Percentiles rank a stretch among this genome's conserved stretches.
Evolutionary conservation across 169 alveolate species (phyloP).

Genomic region (Cytauxzoon felis): DNA sequence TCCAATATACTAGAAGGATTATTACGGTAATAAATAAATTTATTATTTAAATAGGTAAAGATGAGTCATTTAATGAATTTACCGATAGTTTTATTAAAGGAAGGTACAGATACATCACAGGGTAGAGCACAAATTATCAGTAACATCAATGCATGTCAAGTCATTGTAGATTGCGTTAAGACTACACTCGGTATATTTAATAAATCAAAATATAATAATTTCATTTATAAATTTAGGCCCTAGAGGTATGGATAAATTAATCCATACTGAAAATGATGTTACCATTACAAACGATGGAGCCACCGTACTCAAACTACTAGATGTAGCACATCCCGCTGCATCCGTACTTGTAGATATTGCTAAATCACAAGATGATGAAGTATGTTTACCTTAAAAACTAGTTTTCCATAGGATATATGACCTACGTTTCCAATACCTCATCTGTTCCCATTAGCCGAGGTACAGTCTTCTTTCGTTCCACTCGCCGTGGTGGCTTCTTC

Average conservation of each 20-base stretch:
- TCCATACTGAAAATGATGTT: conserved; percentile 81
- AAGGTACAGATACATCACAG: conserved; percentile 94
- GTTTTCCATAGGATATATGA: conserved; percentile 70
- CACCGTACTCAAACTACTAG: conserved; percentile 90
- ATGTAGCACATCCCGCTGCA: conserved; percentile 98
- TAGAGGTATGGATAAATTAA: conserved; percentile 97
- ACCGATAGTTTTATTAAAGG: conserved; percentile 90
- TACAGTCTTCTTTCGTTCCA: no score
- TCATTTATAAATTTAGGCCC: conserved; percentile 81
- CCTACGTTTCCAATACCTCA: conserved; percentile 6
- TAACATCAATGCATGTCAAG: conserved; percentile 93
- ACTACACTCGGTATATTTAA: conserved; percentile 82
- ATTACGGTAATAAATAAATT: neutral
- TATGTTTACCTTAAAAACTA: no score
- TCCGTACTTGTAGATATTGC: conserved; percentile 94
- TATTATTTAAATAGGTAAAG: conserved; percentile 29
- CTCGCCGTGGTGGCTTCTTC: no score
- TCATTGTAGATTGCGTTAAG: conserved; percentile 88
- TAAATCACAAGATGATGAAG: conserved; percentile 95
- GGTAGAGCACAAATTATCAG: conserved; percentile 94
- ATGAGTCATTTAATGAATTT: conserved; percentile 80
- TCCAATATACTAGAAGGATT: neutral
- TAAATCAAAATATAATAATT: neutral
- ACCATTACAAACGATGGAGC: conserved; percentile 99
- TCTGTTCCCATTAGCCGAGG: neutral